Evolutionary conservation across 768 basidiomycete species (phyloP), one percentile per base, ranked within the genome.

Genomic region (Lanmaoa pseudosensibilis): DNA sequence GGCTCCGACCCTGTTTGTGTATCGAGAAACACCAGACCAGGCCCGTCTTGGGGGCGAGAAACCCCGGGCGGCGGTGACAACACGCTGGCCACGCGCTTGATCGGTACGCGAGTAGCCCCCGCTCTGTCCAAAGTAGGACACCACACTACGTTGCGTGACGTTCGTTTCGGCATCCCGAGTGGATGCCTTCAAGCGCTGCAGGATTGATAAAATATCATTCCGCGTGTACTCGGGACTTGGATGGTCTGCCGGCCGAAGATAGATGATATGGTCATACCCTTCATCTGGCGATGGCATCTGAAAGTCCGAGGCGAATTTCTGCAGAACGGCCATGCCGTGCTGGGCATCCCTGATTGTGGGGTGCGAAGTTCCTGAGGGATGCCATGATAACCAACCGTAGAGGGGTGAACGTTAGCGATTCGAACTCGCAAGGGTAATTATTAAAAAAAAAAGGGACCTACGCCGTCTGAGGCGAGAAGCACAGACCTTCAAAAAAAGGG

Each of bases 311-410:
- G 79, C 79, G 70, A 93, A 90, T 50, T 82, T 81, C 57, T 81
- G 76, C 53, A 92, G 76, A n/a, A 91, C 74, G 36, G 75, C 72
- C 63, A 86, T 64, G 19, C 83, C 88, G 43, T 82, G 77, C 65
- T 81, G 79, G 50, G 80, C 76, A 60, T 71, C 77, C 59, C 75
- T 83, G 71, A 93, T 92, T 52, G 91, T 93, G 50, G 90, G 92
- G 73, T 91, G 90, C 47, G 73, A 77, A 36, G 78, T 79, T 63
- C 90, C 90, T 92, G 66, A n/a, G n/a, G 65, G 44, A 60, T 39
- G 52, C 55, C 55, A 53, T 50, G 53, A 61, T 45, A 50, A 44
- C 52, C 54, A 27, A 34, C 52, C 43, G 18, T 65, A 30, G 65
- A 47, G 36, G 32, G 39, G 48, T 10, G 15, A 23, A 33, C 39